Base-by-base conservation (phyloP, 1,284 basidiomycete species). In the Heliocybe sulcata region DNA sequence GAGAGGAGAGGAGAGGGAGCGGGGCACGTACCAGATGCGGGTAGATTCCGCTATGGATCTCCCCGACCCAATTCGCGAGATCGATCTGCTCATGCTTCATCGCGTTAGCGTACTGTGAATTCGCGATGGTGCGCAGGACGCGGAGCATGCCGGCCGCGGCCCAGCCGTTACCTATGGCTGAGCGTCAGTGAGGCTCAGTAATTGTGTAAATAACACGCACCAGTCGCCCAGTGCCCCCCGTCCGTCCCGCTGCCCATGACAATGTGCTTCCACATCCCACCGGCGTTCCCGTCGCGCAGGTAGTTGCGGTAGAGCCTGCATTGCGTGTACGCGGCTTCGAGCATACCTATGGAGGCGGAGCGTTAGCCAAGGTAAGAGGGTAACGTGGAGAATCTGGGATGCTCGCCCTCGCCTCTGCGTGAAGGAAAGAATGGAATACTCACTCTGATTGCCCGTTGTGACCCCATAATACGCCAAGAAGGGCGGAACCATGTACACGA, bases 101-200 rank as follows among this genome's bases (percentile, higher is more conserved):
- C 23, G 69, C 45, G 3, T 55, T 54, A 8, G 72, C 69, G 48
- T 70, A 70, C 11, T 65, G 62, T 1, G 80, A 80, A 52, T 80
- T 72, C 54, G 74, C 68, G 53, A 87, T 74, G 0, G 82, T 83
- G 42, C 79, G 76, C 3, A 82, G 65, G 0, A 85, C 82, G 22
- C 84, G 75, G 20, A 83, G 67, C 77, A 85, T 83, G 0, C 86
- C 86, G 1, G 82, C 82, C 0, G 82, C 77, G 0, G 81, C 85
- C 86, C 85, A 88, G 0, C 71, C 85, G 58, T 87, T 86, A 0
- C 85, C 85, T 74, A 22, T n/a, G 16, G 27, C 22, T 45, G 29
- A 1, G 22, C 51, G 23, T 22, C 3, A 25, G 27, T 52, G 45
- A 14, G 51, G 26, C 26, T 38, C 19, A 16, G 38, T 9, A 55